Percentiles rank a stretch among this genome's conserved stretches.
These are phyloP conservation scores for Russula sp. DNA, from an alignment of 768 basidiomycete species.

Conservation along the genomic window DNA sequence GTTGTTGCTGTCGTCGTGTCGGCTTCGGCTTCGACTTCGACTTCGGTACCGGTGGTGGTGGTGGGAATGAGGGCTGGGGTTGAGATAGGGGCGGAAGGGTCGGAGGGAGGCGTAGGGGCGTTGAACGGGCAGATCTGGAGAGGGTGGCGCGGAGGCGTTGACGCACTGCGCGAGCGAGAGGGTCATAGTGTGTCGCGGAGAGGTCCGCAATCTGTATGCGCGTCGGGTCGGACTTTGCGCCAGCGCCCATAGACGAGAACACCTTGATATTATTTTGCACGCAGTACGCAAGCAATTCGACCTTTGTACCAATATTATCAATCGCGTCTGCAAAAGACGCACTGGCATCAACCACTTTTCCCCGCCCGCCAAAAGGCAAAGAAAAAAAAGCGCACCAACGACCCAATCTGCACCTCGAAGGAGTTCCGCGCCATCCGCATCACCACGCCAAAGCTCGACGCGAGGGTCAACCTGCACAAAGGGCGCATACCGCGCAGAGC, in stretches of 20 bases:
- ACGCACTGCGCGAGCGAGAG: constrained; percentile 88
- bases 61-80: not conserved
- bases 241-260: constrained; percentile 96
- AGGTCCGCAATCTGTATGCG: constrained; percentile 95
- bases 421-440: constrained; percentile 59
- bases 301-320: constrained; percentile 96
- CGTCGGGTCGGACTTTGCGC: constrained; percentile 92
- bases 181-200: constrained; percentile 88
- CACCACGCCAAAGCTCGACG: constrained; percentile 84
- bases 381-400: constrained; percentile 51
- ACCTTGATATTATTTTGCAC: constrained; percentile 78
- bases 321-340: constrained; percentile 69
- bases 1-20: not conserved
- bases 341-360: not conserved
- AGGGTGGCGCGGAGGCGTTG: constrained; percentile 56
- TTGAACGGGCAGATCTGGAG: constrained; percentile 33
- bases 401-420: constrained; percentile 93
- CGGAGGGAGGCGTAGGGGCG: not conserved
- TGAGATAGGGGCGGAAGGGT: not conserved
- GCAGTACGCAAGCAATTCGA: constrained; percentile 89
- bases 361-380: not conserved
- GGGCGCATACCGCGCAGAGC: constrained; percentile 63
- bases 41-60: not conserved
- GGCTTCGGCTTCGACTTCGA: not conserved
- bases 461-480: constrained; percentile 85